A percentile compares a stretch with the other conserved stretches of the same genome.
phyloP scores from a whole-genome alignment of 2,329 filamentous ascomycete genomes.

The Phialemoniopsis sp. region DNA sequence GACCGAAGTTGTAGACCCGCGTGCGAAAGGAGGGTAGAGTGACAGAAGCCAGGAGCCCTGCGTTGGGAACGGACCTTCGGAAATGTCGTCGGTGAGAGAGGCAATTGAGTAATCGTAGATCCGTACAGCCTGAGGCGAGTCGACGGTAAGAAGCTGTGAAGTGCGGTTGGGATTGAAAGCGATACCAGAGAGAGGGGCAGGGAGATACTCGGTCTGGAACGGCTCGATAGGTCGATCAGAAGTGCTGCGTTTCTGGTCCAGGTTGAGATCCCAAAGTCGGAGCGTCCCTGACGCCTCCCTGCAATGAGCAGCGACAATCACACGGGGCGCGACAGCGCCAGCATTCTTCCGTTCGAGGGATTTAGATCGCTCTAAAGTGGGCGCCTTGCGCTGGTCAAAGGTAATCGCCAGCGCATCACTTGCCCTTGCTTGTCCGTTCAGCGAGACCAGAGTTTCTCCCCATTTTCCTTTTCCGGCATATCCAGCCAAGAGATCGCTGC shows the following conservation, averaged over 20 bases:
- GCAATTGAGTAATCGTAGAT: slow-evolving; percentile 58
- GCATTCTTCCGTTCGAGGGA: slow-evolving; percentile 26
- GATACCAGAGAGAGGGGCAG: slow-evolving; percentile 48
- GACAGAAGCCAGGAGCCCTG: slow-evolving; percentile 64
- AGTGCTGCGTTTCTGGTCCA: slow-evolving; percentile 36
- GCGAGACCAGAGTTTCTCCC: slow-evolving; percentile 53
- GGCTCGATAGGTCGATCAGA: slow-evolving; percentile 32
- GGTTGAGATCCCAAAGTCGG: slow-evolving; percentile 52
- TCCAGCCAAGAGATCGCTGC: slow-evolving; percentile 43
- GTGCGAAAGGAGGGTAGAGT: slow-evolving; percentile 53
- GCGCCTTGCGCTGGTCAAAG: slow-evolving; percentile 35
- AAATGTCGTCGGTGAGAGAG: slow-evolving; percentile 47
- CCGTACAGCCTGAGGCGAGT: slow-evolving; percentile 50
- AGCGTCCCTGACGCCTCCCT: slow-evolving; percentile 55
- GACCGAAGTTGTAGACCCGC: slow-evolving; percentile 34
- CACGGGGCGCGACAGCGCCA: slow-evolving; percentile 21
- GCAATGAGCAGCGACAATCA: slow-evolving; percentile 58
- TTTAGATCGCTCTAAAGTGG: slow-evolving; percentile 20
- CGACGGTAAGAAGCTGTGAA: slow-evolving; percentile 54
- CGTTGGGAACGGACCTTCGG: slow-evolving; percentile 44
- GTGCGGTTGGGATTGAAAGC: slow-evolving; percentile 58
- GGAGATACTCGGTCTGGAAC: slow-evolving; percentile 58
- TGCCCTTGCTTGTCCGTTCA: slow-evolving; percentile 48
- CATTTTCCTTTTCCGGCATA: slow-evolving; percentile 58
- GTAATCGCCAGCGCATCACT: slow-evolving; percentile 54